Percentiles rank a stretch among this genome's conserved stretches.
Conservation (phyloP, 1,284 basidiomycete species). For the Anthracocystis setariae region DNA sequence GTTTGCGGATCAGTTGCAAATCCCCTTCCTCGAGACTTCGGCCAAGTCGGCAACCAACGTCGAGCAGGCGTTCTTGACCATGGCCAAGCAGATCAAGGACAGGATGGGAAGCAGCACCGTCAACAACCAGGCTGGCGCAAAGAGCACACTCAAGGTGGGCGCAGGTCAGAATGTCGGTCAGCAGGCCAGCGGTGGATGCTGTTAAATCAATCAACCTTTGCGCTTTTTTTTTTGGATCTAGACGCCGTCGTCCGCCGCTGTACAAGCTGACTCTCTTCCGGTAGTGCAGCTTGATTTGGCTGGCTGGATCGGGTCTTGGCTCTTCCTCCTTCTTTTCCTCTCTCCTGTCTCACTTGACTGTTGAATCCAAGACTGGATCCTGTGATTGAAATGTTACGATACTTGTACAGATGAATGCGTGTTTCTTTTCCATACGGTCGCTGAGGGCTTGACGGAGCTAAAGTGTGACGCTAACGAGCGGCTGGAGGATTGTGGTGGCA, state of each 20-base stretch:
- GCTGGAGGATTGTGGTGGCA: no score
- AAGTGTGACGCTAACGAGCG: no score
- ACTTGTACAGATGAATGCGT: conserved; percentile 22
- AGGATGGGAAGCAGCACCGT: conserved; percentile 66
- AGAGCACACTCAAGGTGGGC: conserved; percentile 66
- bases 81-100: conserved; percentile 69
- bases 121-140: conserved; percentile 61
- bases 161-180: conserved; percentile 64
- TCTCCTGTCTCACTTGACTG: not conserved
- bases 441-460: no score
- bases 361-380: conserved; percentile 8
- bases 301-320: not conserved
- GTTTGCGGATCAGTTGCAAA: conserved; percentile 67
- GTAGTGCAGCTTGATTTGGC: no score
- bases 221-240: no score
- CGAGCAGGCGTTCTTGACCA: conserved; percentile 70
- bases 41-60: conserved; percentile 70
- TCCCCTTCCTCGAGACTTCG: conserved; percentile 70
- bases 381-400: conserved; percentile 21
- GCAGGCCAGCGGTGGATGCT: conserved; percentile 62
- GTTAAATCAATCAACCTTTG: no score
- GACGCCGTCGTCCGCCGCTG: not conserved
- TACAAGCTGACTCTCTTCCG: not conserved
- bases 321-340: not conserved
- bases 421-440: not conserved